Evolutionary conservation across 805 yeast species (phyloP), one percentile per base, ranked within the genome.

Genomic region (Kuraishia borneana): DNA sequence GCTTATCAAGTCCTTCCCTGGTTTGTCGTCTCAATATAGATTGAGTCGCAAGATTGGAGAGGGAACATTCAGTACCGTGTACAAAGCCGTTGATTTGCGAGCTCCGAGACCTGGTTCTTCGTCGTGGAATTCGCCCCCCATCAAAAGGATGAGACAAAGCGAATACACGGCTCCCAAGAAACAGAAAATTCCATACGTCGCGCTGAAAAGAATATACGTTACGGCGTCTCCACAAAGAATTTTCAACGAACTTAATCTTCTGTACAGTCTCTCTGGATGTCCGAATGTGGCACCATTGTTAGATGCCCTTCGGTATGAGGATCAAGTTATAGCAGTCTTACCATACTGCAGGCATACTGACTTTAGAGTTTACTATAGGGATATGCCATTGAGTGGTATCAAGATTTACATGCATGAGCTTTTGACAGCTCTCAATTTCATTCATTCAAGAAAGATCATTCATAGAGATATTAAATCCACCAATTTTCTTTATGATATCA

Each of bases 221-320:
- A 92, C 98, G 0, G 83, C 96, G 1, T 85, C 96, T 6, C 96
- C 97, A 0, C 78, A 75, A 41, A 70, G 99, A 55, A 89, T 92
- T 30, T 76, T 73, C 45, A 88, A 88, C 53, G 99, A 92, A 54
- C 68, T 92, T 42, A 79, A 79, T 42, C 60, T 92, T 31, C 64
- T 92, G 21, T 80, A 81, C 50, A 69, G 68, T 40, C 55, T 84
- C 33, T 66, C 78, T 6, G 83, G 83, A 0, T 75, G 79, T 41
- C 63, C 71, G 1, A 73, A 78, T 41, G 85, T 92, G 21, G 95
- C 95, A 1, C 95, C 96, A 1, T 60, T 92, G 34, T 68, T 89
- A 30, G 96, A 94, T 46, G 95, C 95, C 0, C 54, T 85, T 36
- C 65, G 98, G 40, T 69, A 70, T 48, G 83, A 83, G 46, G 98